Evolutionary conservation across 140 eudicot species (phyloP), one percentile per base, ranked within the genome.

Genomic region (Senecio squalidus): DNA sequence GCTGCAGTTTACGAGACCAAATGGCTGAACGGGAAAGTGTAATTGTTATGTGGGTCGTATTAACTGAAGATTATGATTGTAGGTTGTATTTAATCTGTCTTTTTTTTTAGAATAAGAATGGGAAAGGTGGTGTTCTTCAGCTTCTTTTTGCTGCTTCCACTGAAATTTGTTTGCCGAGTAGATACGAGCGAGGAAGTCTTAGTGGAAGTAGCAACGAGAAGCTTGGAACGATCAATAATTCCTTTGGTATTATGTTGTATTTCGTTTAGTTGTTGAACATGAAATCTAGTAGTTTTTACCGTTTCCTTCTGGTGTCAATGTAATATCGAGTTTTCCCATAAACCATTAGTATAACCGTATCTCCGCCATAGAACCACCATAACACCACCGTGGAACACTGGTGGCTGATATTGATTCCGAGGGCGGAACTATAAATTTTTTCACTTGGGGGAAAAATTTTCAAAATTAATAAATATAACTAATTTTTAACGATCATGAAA

Each of bases 91-190:
- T 56, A 18, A 21, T 36, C 2, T 55, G 29, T 56, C 17, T 27
- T 73, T 50, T 44, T 27, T 26, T 24, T 30, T 50, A 50, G 0
- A 26, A 74, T 53, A 49, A 68, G 6, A 10, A 44, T 11, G 56
- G 80, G 80, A 50, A 55, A n/a, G n/a, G n/a, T n/a, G 76, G 8
- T 68, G 75, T 56, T 77, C 83, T 77, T 81, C 78, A 76, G 96
- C 90, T 84, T 84, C 94, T 84, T 88, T 88, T 88, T 88, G 96
- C 94, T 83, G 94, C 96, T 83, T 84, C 96, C 84, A 81, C 96
- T 88, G 71, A 79, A 78, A 75, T 76, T 83, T 81, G 81, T 76
- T 78, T 67, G 89, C 89, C 80, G 53, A 4, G 31, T 6, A 33
- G 65, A 29, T 16, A 5, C 54, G 7, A 58, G 89, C 84, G 61